These are phyloP conservation scores for Coemansia sp. DNA, from an alignment of 192 early-diverging fungal species.

Conservation along the genomic window DNA sequence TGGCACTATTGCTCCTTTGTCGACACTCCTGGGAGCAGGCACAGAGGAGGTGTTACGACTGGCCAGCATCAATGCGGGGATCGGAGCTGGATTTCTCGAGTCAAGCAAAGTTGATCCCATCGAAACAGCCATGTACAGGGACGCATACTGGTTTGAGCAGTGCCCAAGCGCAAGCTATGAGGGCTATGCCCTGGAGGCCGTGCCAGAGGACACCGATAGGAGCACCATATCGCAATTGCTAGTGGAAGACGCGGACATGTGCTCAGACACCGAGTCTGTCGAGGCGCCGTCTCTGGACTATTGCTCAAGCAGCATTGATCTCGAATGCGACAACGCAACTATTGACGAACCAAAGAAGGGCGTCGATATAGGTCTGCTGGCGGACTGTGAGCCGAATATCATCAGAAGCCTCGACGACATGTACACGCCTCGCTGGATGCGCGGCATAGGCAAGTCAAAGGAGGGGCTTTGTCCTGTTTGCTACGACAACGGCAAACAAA, in stretches of 20 bases:
- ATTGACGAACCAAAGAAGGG: neutral
- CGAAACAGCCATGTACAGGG: constrained; percentile 7
- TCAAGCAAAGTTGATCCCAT: neutral
- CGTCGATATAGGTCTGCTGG: neutral
- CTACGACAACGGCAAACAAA: constrained; percentile 25
- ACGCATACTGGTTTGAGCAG: constrained; percentile 9
- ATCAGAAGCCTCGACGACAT: constrained; percentile 44
- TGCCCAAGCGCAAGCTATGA: neutral
- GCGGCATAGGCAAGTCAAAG: constrained; percentile 52
- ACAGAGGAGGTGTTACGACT: constrained; percentile 3
- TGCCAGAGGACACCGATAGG: neutral
- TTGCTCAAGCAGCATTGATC: neutral
- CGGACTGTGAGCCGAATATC: constrained; percentile 36
- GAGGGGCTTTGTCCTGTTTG: constrained; percentile 59
- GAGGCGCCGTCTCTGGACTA: constrained; percentile 4
- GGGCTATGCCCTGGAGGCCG: neutral
- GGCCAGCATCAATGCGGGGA: constrained; percentile 14
- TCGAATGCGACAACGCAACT: neutral
- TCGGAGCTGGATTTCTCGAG: constrained; percentile 12
- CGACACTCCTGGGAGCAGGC: constrained; percentile 1
- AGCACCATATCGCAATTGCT: neutral
- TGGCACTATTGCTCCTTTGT: constrained; percentile 12
- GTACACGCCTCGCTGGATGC: constrained; percentile 60
- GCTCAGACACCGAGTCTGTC: neutral
- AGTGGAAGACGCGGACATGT: neutral